Evolutionary conservation across 352 stramenopile genomes (phyloP), one percentile per base, ranked within the genome.

Genomic region (Pythium myriotylum): DNA sequence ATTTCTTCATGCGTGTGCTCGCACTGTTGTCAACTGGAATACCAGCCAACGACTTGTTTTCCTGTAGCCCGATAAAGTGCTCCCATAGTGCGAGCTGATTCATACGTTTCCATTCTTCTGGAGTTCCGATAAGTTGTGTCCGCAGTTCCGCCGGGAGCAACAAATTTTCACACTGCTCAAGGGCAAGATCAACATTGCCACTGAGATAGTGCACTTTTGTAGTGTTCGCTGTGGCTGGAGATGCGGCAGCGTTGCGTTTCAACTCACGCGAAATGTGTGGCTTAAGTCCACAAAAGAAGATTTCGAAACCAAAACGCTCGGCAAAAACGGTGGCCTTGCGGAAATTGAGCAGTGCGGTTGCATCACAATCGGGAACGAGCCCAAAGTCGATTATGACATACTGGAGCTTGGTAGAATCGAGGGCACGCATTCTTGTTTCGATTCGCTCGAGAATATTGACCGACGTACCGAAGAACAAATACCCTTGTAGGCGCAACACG

Each of bases 391-490:
- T 88, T 39, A 92, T 72, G 7, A 92, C 71, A 49, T 74, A 89
- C 51, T 80, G 49, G 22, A 94, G 71, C 27, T 83, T 86, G 14
- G 65, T 42, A 35, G 77, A 81, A n/a, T 88, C 73, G 24, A 88
- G 60, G 6, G 67, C 81, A 29, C 80, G 79, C 54, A 90, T 74
- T 6, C 82, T 77, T 20, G 81, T 90, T 48, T 90, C 79, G 29
- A 94, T 91, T 9, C 82, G 76, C 51, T 90, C 78, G 3, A 92
- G 48, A 33, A 94, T 84, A 23, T 88, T 88, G 7, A 92, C 84
- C 8, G 82, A 91, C 8, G 84, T 94, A 7, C 82, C 85, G 54
- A 94, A 94, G 68, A 90, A 94, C 4, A 94, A 62, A 32, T 92
- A 91, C 8, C 85, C 85, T 65, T 94, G 82, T 1, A 94, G 52